A percentile compares a stretch with the other conserved stretches of the same genome.
Evolutionary conservation across 805 yeast genomes (phyloP).

Genomic region (Saturnispora zaruensis): DNA sequence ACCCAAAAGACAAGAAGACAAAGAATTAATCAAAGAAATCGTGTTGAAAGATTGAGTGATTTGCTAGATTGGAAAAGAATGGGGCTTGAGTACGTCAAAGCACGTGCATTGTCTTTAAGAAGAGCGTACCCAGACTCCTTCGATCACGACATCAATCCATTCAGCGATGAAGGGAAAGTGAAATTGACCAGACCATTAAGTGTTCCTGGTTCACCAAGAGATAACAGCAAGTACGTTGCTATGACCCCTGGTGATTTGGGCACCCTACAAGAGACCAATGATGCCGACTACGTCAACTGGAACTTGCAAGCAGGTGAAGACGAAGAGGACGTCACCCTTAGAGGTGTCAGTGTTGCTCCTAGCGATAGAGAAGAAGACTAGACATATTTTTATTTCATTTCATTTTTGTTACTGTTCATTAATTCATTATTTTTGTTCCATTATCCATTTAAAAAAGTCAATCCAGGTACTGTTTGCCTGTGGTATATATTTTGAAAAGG

Average conservation of each 20-base stretch:
- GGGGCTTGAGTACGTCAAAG: slow-evolving; percentile 95
- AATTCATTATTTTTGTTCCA: neutral
- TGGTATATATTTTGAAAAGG: neutral
- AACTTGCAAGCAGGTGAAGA: slow-evolving; percentile 38
- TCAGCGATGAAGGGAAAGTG: slow-evolving; percentile 34
- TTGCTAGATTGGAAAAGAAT: slow-evolving; percentile 94
- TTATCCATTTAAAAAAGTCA: neutral
- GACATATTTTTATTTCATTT: neutral
- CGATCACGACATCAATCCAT: slow-evolving; percentile 35
- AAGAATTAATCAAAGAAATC: slow-evolving; percentile 93
- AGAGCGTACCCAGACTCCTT: slow-evolving; percentile 90
- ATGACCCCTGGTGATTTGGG: slow-evolving; percentile 99
- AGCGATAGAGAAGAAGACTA: slow-evolving; percentile 20
- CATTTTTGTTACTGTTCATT: neutral
- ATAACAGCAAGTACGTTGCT: slow-evolving; percentile 41
- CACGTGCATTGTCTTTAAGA: slow-evolving; percentile 82
- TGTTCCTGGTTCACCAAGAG: slow-evolving; percentile 96
- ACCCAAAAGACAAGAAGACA: slow-evolving; percentile 87
- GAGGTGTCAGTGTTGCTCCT: slow-evolving; percentile 32
- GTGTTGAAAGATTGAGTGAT: slow-evolving; percentile 91
- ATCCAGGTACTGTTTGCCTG: neutral
- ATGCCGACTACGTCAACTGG: slow-evolving; percentile 71
- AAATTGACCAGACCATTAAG: slow-evolving; percentile 87
- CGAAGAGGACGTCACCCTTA: slow-evolving; percentile 29
- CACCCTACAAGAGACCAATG: slow-evolving; percentile 84